Base-by-base conservation (phyloP, 495 filamentous ascomycete genomes). In the Aspergillus funiculosus region DNA sequence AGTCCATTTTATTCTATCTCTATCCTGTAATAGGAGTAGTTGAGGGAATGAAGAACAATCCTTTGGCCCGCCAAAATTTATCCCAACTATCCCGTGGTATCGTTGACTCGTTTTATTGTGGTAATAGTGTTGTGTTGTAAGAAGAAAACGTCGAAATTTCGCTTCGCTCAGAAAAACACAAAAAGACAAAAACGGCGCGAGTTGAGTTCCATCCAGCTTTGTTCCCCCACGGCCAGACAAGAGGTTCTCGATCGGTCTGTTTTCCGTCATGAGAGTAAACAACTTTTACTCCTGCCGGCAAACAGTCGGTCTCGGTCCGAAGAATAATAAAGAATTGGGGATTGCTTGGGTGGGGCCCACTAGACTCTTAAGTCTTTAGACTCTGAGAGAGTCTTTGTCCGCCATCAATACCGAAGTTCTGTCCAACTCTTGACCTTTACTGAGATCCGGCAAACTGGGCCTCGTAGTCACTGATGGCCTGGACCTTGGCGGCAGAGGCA, bases 381-480 rank as follows among this genome's bases (percentile, higher is more conserved):
- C n/a, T n/a, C n/a, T n/a, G n/a, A n/a, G n/a, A n/a, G n/a, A n/a
- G n/a, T n/a, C n/a, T n/a, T n/a, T n/a, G n/a, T 28, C 26, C 8
- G 26, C 26, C 26, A 28, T 28, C 26, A n/a, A 28, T 9, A 28
- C 26, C 26, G n/a, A 9, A 3, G 19, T 10, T 39, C n/a, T n/a
- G n/a, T n/a, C n/a, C n/a, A n/a, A n/a, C n/a, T 32, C 36, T 39
- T 27, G 38, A 27, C 14, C 35, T 21, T 38, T 51, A 45, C 35
- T 51, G 34, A 7, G 37, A 24, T n/a, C 26, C 40, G 35, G 48
- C 48, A n/a, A 74, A 62, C 65, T 78, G 61, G 57, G 67, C 69
- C 69, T 92, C 87, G 57, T 87, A 81, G 46, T 88, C 72, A 50
- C 68, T 75, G 59, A 92, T 92, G 13, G 72, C 86, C 57, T 79